Base-by-base conservation (phyloP, 352 stramenopile genomes). In the Pythium apleroticum region DNA sequence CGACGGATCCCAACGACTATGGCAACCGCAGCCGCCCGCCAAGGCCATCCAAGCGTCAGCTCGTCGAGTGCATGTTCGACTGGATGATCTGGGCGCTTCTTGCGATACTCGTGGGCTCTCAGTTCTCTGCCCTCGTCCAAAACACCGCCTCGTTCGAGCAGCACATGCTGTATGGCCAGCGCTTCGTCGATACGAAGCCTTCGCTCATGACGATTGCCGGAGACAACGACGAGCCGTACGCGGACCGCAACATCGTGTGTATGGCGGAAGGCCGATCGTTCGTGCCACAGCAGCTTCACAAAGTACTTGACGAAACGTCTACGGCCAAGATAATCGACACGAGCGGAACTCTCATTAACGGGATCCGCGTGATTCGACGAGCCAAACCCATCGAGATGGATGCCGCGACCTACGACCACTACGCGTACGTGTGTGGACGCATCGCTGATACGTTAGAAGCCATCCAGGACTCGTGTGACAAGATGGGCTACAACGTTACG, bases 231-330 rank as follows among this genome's bases (percentile, higher is more conserved):
- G 57, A 72, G 11, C 77, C 65, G 6, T 82, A 75, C 37, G 37
- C 74, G 4, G 76, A 81, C 52, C 73, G 76, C 3, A 56, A 66
- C 9, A 57, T 81, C 19, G 64, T 72, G 10, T 84, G 76, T 25
- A 53, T 65, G 0, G 33, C 57, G 5, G 50, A 69, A 3, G 69
- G 65, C 0, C 48, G 49, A 11, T 33, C 46, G 0, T 84, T 71
- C 52, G 46, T 68, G n/a, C 72, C 77, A 0, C 54, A 74, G 5
- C 63, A 80, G 15, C 63, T 71, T 3, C 50, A 31, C 12, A 30
- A 66, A 54, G 68, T 60, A 3, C 39, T 75, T 1, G 22, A 48
- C 6, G 33, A 60, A 4, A 25, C 56, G 19, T 31, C 41, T 0
- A 24, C 22, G 2, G 24, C 56, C 39, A 52, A 53, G 43, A 31